Evolutionary conservation across 305 asterid species (phyloP).

Genomic region (Caryopteris hybrid): DNA sequence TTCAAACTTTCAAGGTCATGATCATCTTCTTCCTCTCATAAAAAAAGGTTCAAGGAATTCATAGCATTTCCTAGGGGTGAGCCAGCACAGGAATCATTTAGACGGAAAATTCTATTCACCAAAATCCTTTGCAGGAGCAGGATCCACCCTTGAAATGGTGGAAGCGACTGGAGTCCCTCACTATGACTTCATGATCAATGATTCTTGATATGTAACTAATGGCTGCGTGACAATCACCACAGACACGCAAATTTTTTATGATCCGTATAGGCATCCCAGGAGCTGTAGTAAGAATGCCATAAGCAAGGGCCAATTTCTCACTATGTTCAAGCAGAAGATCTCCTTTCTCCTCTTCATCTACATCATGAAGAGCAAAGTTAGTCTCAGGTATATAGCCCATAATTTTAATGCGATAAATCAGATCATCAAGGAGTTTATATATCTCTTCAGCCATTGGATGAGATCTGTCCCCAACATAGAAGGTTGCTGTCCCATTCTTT

Average conservation of each 20-base stretch:
- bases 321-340: conserved; percentile 76
- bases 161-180: conserved; percentile 84
- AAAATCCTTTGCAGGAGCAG: conserved; percentile 77
- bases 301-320: conserved; percentile 88
- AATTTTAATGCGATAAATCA: conserved; percentile 50
- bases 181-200: conserved; percentile 60
- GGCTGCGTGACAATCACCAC: conserved; percentile 80
- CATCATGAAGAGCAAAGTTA: conserved; percentile 82
- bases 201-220: conserved; percentile 61
- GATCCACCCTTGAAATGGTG: conserved; percentile 81
- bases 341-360: conserved; percentile 82
- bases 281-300: conserved; percentile 68
- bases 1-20: neutral
- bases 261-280: conserved; percentile 79
- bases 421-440: conserved; percentile 51
- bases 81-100: neutral
- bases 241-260: conserved; percentile 79
- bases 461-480: conserved; percentile 72
- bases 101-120: conserved; percentile 31
- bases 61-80: neutral
- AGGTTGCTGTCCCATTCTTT: conserved; percentile 55
- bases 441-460: conserved; percentile 68
- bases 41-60: neutral
- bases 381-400: conserved; percentile 86
- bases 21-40: neutral